A percentile compares a stretch with the other conserved stretches of the same genome.
phyloP scores from a whole-genome alignment of 192 early-diverging fungal species.

The Irineochytrium annulatum region DNA sequence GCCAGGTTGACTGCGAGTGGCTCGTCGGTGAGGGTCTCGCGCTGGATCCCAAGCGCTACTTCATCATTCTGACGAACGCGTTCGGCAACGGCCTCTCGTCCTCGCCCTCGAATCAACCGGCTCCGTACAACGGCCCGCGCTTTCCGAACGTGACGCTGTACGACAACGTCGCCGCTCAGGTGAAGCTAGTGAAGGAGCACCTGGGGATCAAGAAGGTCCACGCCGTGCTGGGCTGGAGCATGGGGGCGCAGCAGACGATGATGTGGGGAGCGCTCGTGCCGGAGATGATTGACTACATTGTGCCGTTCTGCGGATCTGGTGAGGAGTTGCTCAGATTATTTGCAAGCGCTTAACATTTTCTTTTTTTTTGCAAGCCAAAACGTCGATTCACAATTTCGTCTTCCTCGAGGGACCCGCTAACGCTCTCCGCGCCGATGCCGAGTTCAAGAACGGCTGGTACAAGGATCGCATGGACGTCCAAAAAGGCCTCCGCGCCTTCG shows the following conservation, averaged over 20 bases:
- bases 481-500: slow-evolving; percentile 13
- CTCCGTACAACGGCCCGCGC: slow-evolving; percentile 24
- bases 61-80: slow-evolving; percentile 19
- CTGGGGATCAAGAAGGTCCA: slow-evolving; percentile 25
- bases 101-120: slow-evolving; percentile 22
- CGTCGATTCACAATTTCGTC: slow-evolving; percentile 25
- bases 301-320: slow-evolving; percentile 25
- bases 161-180: slow-evolving; percentile 21
- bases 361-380: slow-evolving; percentile 17
- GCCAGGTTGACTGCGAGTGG: too few species aligned
- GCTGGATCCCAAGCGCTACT: too few species aligned
- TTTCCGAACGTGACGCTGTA: slow-evolving; percentile 27
- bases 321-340: too few species aligned
- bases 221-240: slow-evolving; percentile 24
- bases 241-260: slow-evolving; percentile 23
- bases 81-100: slow-evolving; percentile 27
- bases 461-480: neutral
- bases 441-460: slow-evolving; percentile 14
- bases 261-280: slow-evolving; percentile 22
- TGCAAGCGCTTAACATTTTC: too few species aligned
- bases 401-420: slow-evolving; percentile 23
- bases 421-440: slow-evolving; percentile 17
- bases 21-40: too few species aligned
- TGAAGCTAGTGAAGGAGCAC: slow-evolving; percentile 20
- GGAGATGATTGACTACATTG: slow-evolving; percentile 22